A percentile compares a stretch with the other conserved stretches of the same genome.
phyloP scores from a whole-genome alignment of 129 eudicot genomes.

The Centaurea solstitialis region DNA sequence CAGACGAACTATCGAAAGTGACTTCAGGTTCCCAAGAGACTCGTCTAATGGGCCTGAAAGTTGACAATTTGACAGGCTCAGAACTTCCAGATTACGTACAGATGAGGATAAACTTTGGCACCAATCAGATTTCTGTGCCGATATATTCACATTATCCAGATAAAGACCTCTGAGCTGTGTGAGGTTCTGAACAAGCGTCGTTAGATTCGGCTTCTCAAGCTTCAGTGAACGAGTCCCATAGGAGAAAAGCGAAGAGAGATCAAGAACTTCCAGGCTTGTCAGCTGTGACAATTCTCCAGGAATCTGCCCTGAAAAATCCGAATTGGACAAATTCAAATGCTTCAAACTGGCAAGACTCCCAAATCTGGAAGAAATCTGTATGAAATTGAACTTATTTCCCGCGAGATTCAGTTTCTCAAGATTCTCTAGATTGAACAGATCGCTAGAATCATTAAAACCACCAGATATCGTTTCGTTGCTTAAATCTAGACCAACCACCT shows the following conservation, averaged over 20 bases:
- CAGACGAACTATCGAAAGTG: constrained; percentile 39
- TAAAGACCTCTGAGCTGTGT: constrained; percentile 37
- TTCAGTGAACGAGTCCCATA: background rate
- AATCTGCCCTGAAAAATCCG: constrained; percentile 32
- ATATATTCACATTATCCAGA: constrained; percentile 50
- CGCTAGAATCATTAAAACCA: constrained; percentile 27
- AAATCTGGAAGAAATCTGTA: constrained; percentile 19
- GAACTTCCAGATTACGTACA: constrained; percentile 37
- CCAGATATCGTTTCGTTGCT: constrained; percentile 26
- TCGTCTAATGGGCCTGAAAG: constrained; percentile 55
- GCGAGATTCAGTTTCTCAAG: constrained; percentile 39
- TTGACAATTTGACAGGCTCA: constrained; percentile 50
- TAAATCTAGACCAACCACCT: constrained; percentile 24
- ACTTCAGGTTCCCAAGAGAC: constrained; percentile 31
- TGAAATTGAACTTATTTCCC: constrained; percentile 27
- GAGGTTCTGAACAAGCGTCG: constrained; percentile 33
- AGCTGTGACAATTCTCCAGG: constrained; percentile 41
- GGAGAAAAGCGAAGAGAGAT: constrained; percentile 37
- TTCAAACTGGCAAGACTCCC: constrained; percentile 18
- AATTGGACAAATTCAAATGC: constrained; percentile 30
- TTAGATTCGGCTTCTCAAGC: constrained; percentile 43
- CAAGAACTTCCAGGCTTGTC: constrained; percentile 44
- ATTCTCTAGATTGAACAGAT: constrained; percentile 21
- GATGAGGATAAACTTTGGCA: constrained; percentile 42
- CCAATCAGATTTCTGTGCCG: constrained; percentile 47